phyloP scores from a whole-genome alignment of 2,329 filamentous ascomycete genomes.

The Bisporella sp. region DNA sequence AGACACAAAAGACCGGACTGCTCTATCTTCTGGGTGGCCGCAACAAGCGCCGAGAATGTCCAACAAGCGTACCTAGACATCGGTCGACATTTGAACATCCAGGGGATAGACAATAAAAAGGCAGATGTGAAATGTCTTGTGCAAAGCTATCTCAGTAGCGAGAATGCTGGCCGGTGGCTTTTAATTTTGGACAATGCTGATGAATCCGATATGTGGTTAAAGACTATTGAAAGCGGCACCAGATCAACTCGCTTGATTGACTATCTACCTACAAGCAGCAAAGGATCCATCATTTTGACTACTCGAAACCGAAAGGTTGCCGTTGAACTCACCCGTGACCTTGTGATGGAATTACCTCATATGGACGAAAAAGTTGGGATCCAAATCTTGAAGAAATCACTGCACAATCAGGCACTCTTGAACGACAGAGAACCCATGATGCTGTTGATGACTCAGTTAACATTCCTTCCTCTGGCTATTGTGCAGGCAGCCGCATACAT shows the following conservation, averaged over 20 bases:
- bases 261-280: neutral
- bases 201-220: neutral
- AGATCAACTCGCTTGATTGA: neutral
- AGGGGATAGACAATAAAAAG: neutral
- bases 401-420: neutral
- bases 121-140: neutral
- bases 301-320: neutral
- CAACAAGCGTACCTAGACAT: neutral
- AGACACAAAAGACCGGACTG: neutral
- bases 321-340: neutral
- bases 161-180: neutral
- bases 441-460: neutral
- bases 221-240: neutral
- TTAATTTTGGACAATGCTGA: neutral
- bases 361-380: neutral
- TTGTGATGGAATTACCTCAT: neutral
- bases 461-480: neutral
- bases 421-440: neutral
- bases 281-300: neutral
- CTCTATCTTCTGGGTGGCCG: neutral
- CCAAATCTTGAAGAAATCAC: neutral
- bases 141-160: neutral
- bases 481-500: slow-evolving; percentile 7
- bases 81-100: neutral
- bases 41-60: neutral